Base-by-base conservation (phyloP, 208 protist species). In the Spironucleus salmonicida region DNA sequence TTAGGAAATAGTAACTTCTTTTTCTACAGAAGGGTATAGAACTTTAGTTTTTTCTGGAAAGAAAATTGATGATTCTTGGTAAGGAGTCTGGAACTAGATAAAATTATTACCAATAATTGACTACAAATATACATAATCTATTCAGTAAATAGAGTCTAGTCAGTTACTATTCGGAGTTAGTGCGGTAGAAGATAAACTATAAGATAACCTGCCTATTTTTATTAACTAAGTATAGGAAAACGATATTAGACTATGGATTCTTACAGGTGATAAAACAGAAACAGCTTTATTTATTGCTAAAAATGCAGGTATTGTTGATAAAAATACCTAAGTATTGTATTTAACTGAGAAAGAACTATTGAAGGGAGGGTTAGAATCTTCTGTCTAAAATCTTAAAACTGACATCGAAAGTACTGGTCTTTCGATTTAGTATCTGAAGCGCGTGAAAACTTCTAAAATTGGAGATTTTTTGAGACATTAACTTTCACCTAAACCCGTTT, bases 181-280 rank as follows among this genome's bases (percentile, higher is more conserved):
- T 4, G 95, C 93, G 15, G 93, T 98, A 2, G 95, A 98, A 84
- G 94, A 97, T 76, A 87, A 91, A 80, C 82, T 98, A 34, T 93
- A 97, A 85, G 88, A 91, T 62, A 82, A 91, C 61, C 89, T 93
- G 15, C 87, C 19, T 78, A 2, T 30, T 2, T 93, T 92, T 61
- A 82, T 98, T 0, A 93, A 97, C 81, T 88, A 84, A 53, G 82
- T 98, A 0, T 84, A 90, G 64, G 92, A 95, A 85, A 93, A 92
- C 30, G 93, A 92, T 59, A 90, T 98, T 38, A 93, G 91, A 57
- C 86, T 96, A 9, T 98, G 95, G 95, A 94, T 98, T 86, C 84
- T 98, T 1, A 98, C 94, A 1, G 94, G 94, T 59, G 94, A 98
- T 82, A 98, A 98, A 81, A 85, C 93, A 27, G 90, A 94, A 76